phyloP scores from a whole-genome alignment of 75 land plant species.

The Cunninghamia lanceolata region DNA sequence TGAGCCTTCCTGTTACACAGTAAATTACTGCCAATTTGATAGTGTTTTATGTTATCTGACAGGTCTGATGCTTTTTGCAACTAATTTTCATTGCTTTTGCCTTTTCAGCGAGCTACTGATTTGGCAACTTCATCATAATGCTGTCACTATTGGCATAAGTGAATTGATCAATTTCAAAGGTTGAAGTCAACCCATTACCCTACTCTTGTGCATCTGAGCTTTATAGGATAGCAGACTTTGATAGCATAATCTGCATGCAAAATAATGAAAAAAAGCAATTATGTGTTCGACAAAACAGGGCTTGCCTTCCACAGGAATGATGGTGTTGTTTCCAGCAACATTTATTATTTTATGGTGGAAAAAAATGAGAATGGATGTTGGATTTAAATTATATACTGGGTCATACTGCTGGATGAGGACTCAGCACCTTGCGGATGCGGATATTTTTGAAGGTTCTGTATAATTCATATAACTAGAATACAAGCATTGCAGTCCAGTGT shows the following conservation, averaged over 20 bases:
- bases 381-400: neutral
- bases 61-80: neutral
- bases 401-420: neutral
- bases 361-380: neutral
- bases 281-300: neutral
- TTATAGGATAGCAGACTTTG: neutral
- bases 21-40: neutral
- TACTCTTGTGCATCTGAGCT: neutral
- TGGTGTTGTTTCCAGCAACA: neutral
- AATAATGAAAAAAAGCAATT: neutral
- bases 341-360: neutral
- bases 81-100: neutral
- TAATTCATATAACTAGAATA: neutral
- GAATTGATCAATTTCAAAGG: neutral
- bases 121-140: neutral
- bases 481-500: neutral
- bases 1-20: neutral
- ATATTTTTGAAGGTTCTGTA: neutral
- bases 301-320: neutral
- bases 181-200: neutral
- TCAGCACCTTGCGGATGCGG: neutral
- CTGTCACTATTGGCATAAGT: neutral
- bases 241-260: neutral
- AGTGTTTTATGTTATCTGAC: neutral
- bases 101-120: constrained; percentile 7